A percentile compares a stretch with the other conserved stretches of the same genome.
phyloP scores from a whole-genome alignment of 306 rosid genomes.

The Lablab purpureus region DNA sequence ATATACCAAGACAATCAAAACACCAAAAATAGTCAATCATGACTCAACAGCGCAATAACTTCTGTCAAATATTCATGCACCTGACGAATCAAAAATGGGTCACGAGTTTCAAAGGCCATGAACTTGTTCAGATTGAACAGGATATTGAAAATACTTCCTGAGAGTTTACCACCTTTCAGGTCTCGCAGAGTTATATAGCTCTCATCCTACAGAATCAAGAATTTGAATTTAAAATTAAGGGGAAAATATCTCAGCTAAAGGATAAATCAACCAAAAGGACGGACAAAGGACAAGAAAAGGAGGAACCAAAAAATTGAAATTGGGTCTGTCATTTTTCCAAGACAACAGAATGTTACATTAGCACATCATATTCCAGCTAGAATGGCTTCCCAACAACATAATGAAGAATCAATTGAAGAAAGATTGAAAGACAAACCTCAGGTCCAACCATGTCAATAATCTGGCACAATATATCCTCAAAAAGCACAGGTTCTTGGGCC shows the following conservation, averaged over 20 bases:
- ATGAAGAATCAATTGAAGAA: slow-evolving; percentile 40
- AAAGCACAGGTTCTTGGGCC: slow-evolving; percentile 99
- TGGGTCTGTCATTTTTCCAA: slow-evolving; percentile 22
- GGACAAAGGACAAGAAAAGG: slow-evolving; percentile 11
- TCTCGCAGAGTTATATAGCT: slow-evolving; percentile 77
- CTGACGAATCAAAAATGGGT: slow-evolving; percentile 99
- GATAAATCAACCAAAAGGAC: slow-evolving; percentile 39
- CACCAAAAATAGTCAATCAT: slow-evolving; percentile 41
- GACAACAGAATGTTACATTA: slow-evolving; percentile 5
- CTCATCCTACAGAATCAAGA: slow-evolving; percentile 72
- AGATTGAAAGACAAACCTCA: slow-evolving; percentile 69
- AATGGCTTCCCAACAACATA: slow-evolving; percentile 30
- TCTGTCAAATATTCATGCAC: slow-evolving; percentile 52
- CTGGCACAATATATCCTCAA: slow-evolving; percentile 98
- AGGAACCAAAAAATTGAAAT: slow-evolving; percentile 19
- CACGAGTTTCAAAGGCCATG: slow-evolving; percentile 99
- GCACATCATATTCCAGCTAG: slow-evolving; percentile 24
- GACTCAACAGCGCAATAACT: slow-evolving; percentile 12
- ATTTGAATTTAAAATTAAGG: slow-evolving; percentile 23
- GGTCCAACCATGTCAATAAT: slow-evolving; percentile 96
- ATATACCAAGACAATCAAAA: slow-evolving; percentile 46
- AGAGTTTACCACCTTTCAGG: slow-evolving; percentile 92
- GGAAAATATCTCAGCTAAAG: not conserved
- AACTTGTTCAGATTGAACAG: slow-evolving; percentile 98
- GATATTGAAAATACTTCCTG: slow-evolving; percentile 95